Percentiles rank a stretch among this genome's conserved stretches.
phyloP scores from a whole-genome alignment of 2,329 filamentous ascomycete genomes.

The Cryphonectria japonica region DNA sequence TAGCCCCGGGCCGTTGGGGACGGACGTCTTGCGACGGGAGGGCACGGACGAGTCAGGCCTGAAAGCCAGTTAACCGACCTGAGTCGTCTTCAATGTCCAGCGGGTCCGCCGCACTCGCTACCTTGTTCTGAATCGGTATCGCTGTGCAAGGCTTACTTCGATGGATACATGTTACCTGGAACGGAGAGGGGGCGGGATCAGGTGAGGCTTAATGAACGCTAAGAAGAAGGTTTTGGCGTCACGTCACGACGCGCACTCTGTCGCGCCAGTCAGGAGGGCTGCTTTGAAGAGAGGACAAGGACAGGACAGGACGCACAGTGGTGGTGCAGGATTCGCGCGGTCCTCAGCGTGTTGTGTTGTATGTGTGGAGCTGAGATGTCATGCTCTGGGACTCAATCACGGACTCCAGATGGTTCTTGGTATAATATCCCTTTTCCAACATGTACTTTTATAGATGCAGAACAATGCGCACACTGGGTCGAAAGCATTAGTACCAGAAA shows the following conservation, averaged over 20 bases:
- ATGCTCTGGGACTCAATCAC: neutral
- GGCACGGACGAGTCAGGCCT: constrained; percentile 27
- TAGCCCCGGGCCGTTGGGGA: constrained; percentile 3
- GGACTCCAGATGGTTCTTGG: neutral
- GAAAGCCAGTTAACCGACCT: constrained; percentile 16
- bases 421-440: neutral
- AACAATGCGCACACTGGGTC: neutral
- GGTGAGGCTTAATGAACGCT: neutral
- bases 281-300: neutral
- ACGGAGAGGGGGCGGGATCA: constrained; percentile 8
- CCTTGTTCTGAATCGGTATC: constrained; percentile 14
- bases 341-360: neutral
- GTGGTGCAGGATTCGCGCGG: neutral
- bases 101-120: constrained; percentile 21
- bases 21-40: neutral
- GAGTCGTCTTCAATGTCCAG: constrained; percentile 1
- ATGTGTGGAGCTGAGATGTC: neutral
- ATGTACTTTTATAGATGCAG: neutral
- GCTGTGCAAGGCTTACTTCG: neutral
- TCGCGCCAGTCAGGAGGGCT: neutral
- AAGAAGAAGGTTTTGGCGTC: constrained; percentile 7
- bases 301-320: neutral
- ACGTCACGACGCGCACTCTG: neutral
- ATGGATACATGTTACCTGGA: constrained; percentile 8
- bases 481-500: neutral